Evolutionary conservation across 2,329 filamentous ascomycete genomes (phyloP).

Genomic region (Trichophyton simii): DNA sequence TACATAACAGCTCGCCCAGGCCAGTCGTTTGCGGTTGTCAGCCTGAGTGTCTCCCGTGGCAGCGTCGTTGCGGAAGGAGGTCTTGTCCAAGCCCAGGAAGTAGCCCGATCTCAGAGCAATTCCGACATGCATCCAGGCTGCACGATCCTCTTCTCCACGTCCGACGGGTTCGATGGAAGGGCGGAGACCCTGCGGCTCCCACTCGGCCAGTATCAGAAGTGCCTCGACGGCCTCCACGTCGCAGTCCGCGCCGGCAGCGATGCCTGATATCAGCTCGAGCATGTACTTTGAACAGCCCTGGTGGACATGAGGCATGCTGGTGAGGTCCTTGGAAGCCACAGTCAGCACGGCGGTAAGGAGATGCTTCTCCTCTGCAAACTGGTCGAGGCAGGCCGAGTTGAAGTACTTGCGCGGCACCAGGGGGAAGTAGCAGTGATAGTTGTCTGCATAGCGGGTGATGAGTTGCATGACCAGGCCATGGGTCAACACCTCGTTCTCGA

Average conservation of each 20-base stretch:
- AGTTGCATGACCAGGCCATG: constrained; percentile 40
- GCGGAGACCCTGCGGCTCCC: constrained; percentile 55
- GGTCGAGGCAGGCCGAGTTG: constrained; percentile 40
- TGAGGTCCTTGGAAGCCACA: constrained; percentile 59
- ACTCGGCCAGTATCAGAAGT: constrained; percentile 57
- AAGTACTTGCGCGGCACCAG: constrained; percentile 51
- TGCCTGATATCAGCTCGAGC: constrained; percentile 53
- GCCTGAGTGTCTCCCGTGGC: constrained; percentile 44
- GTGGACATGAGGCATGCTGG: constrained; percentile 50
- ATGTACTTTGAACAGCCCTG: constrained; percentile 57
- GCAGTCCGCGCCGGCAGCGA: constrained; percentile 54
- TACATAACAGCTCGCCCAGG: constrained; percentile 58
- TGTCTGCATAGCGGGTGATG: constrained; percentile 47
- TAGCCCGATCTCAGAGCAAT: constrained; percentile 57
- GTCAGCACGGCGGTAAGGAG: constrained; percentile 58
- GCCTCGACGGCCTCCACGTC: constrained; percentile 61
- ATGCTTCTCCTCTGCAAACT: constrained; percentile 52
- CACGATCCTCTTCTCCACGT: constrained; percentile 59
- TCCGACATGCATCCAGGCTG: constrained; percentile 66
- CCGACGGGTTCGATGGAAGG: constrained; percentile 51
- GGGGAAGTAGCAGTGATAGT: constrained; percentile 59
- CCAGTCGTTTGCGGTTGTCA: constrained; percentile 51
- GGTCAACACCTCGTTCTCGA: constrained; percentile 36
- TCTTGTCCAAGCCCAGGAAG: constrained; percentile 56
- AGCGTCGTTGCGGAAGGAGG: constrained; percentile 50